These are phyloP conservation scores for Taphrina deformans DNA, from an alignment of 1,139 yeast species.

Conservation along the genomic window DNA sequence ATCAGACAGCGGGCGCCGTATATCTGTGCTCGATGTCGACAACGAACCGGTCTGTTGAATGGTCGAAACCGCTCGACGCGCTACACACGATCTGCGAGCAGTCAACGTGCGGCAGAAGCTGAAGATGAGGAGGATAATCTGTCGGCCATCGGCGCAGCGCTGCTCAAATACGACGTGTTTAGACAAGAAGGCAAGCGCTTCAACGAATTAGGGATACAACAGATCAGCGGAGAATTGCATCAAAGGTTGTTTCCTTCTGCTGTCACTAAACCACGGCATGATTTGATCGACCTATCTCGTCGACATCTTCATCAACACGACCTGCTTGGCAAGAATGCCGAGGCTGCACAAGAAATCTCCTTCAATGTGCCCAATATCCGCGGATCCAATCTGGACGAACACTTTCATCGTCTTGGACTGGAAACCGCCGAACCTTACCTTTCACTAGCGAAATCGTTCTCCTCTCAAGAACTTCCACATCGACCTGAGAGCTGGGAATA, in stretches of 20 bases:
- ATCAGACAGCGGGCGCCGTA: background rate
- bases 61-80: background rate
- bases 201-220: slow-evolving; percentile 62
- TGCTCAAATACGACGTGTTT: background rate
- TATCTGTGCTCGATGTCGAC: background rate
- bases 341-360: slow-evolving; percentile 60
- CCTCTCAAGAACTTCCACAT: slow-evolving; percentile 49
- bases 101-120: background rate
- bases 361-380: slow-evolving; percentile 67
- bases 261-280: slow-evolving; percentile 41
- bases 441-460: slow-evolving; percentile 51
- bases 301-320: slow-evolving; percentile 63
- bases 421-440: slow-evolving; percentile 63
- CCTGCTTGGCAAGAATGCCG: slow-evolving; percentile 76
- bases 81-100: background rate
- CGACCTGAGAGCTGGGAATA: slow-evolving; percentile 58
- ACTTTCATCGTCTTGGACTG: slow-evolving; percentile 71
- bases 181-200: slow-evolving; percentile 35
- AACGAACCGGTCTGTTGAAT: background rate
- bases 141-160: background rate
- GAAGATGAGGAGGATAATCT: background rate
- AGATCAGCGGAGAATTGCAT: slow-evolving; percentile 61
- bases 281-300: slow-evolving; percentile 59
- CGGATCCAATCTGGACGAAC: slow-evolving; percentile 77
- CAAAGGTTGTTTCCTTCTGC: slow-evolving; percentile 58